Base-by-base conservation (phyloP, 176 grass and related monocot species). In the Phyllostachys edulis region DNA sequence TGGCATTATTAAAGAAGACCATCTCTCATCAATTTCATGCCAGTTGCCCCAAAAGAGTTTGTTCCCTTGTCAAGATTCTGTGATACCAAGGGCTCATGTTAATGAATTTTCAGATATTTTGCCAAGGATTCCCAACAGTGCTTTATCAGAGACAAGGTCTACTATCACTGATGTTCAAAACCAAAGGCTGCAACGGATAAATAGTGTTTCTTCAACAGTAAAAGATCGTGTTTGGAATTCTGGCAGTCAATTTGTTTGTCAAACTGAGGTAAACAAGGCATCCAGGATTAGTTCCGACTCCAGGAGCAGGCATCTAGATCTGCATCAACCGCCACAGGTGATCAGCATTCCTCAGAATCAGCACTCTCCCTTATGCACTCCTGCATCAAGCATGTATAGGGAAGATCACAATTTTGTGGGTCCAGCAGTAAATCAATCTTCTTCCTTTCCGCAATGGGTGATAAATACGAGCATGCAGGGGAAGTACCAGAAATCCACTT, bases 161-260 rank as follows among this genome's bases (percentile, higher is more conserved):
- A 68, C 76, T 80, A 70, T 71, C 63, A 81, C 9, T 67, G 67
- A 74, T 56, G 26, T 84, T 69, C 82, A 57, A 84, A 82, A 64
- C 61, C 85, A 83, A 65, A 70, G 70, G 52, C 37, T 68, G 32
- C 71, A 77, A 76, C 51, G 67, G n/a, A 75, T 52, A 57, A 69
- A 73, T 80, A 74, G n/a, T 64, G 12, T 41, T 84, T 75, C 76
- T 39, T 81, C 71, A 64, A 73, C 64, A 11, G 21, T 66, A 40
- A 75, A 85, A 86, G 86, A 84, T 77, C 46, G 52, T 71, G 71
- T 69, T 37, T 86, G 66, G 90, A 90, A 85, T 82, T 83, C 72
- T 78, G 24, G 81, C 32, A 51, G 76, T 75, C 82, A 83, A 63
- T 79, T 73, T 90, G 49, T 69, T 59, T 29, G 0, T 72, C 88